These are phyloP conservation scores for Septoria petroselini DNA, from an alignment of 2,329 filamentous ascomycete species.

Conservation along the genomic window DNA sequence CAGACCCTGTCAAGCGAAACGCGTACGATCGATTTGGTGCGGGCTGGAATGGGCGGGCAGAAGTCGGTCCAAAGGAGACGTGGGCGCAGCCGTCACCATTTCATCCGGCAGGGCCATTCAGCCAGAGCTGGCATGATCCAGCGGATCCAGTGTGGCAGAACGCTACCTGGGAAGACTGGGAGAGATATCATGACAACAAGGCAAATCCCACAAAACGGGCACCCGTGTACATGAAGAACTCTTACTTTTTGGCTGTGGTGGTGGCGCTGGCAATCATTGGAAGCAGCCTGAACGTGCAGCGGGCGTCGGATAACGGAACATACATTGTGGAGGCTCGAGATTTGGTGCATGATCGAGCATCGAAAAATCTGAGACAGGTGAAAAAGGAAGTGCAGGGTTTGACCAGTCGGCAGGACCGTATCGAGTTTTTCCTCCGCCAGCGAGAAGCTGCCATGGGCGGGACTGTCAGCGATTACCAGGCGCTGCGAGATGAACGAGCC, in stretches of 20 bases:
- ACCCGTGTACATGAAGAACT: constrained; percentile 70
- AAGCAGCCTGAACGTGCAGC: constrained; percentile 67
- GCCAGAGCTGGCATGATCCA: constrained; percentile 37
- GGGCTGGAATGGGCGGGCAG: constrained; percentile 66
- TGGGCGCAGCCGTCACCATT: constrained; percentile 23
- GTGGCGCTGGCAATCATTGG: constrained; percentile 66
- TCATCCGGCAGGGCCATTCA: constrained; percentile 36
- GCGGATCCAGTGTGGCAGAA: constrained; percentile 61
- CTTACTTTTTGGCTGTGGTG: constrained; percentile 71
- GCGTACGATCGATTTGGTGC: constrained; percentile 79
- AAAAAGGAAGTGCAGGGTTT: constrained; percentile 52
- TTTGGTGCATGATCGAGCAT: constrained; percentile 63
- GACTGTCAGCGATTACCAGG: constrained; percentile 39
- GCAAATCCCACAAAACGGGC: constrained; percentile 41
- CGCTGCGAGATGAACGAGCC: constrained; percentile 46
- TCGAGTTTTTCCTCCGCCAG: constrained; percentile 73
- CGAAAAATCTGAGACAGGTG: constrained; percentile 59
- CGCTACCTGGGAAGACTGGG: constrained; percentile 98
- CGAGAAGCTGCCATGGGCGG: constrained; percentile 57
- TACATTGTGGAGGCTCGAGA: constrained; percentile 65
- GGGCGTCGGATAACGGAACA: constrained; percentile 61
- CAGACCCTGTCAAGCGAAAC: constrained; percentile 70
- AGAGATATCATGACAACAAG: constrained; percentile 64
- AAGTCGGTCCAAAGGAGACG: constrained; percentile 24
- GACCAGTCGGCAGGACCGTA: constrained; percentile 52